These are phyloP conservation scores for Krasilnikovozyma curviuscula DNA, from an alignment of 768 basidiomycete genomes.

Conservation along the genomic window DNA sequence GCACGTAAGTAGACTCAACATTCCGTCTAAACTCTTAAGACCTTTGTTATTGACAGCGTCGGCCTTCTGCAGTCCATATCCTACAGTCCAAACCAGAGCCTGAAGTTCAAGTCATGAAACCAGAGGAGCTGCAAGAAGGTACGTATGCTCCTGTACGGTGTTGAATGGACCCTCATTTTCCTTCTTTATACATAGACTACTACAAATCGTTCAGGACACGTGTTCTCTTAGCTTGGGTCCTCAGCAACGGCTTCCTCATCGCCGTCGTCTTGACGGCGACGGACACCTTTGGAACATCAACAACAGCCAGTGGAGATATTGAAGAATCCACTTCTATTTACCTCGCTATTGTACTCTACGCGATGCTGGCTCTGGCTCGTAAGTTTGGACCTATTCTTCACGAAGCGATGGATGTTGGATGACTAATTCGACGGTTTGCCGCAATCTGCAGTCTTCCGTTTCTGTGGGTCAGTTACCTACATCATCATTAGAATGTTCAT, in stretches of 20 bases:
- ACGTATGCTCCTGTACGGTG: not conserved
- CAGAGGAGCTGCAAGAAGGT: conserved; percentile 7
- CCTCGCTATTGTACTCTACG: conserved; percentile 72
- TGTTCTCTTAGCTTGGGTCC: conserved; percentile 62
- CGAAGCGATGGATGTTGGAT: not conserved
- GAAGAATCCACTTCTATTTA: conserved; percentile 37
- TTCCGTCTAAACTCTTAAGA: not conserved
- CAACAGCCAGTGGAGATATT: not conserved
- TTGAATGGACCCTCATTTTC: not conserved
- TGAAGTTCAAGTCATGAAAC: conserved; percentile 24
- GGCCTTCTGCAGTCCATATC: conserved; percentile 34
- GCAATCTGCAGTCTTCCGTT: conserved; percentile 48
- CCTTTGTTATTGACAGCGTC: not conserved
- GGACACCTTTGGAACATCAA: not conserved
- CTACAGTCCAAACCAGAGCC: conserved; percentile 60
- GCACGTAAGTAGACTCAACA: conserved; percentile 29
- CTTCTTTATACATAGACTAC: conserved; percentile 36
- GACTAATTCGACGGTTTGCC: not conserved
- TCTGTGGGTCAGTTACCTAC: conserved; percentile 60
- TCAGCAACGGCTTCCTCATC: conserved; percentile 40
- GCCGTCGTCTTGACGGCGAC: conserved; percentile 15
- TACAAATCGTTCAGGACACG: conserved; percentile 81
- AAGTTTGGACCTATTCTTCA: conserved; percentile 25
- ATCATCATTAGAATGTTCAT: conserved; percentile 73
- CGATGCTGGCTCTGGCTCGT: conserved; percentile 75